Evolutionary conservation across 495 filamentous ascomycete genomes (phyloP).

Genomic region (Lepidopterella palustris): DNA sequence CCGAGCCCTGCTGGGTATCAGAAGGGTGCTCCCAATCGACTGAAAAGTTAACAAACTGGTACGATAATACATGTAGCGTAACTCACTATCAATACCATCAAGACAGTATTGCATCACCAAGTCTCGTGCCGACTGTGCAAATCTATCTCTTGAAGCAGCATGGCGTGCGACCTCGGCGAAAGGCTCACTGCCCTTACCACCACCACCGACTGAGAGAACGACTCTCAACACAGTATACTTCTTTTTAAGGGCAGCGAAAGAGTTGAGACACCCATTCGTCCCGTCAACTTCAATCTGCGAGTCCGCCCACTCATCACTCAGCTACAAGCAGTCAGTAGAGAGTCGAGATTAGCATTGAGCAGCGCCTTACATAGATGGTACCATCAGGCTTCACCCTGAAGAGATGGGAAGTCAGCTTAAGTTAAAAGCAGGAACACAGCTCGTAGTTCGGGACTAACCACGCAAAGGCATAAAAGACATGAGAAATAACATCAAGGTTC

Average conservation of each 20-base stretch:
- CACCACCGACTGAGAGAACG: conserved; percentile 81
- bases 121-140: conserved; percentile 63
- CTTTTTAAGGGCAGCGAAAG: conserved; percentile 68
- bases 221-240: conserved; percentile 70
- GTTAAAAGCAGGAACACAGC: background rate
- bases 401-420: conserved; percentile 4
- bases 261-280: conserved; percentile 65
- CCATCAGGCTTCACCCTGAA: conserved; percentile 68
- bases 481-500: conserved; percentile 61
- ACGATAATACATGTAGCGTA: background rate
- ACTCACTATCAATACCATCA: conserved; percentile 80
- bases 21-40: conserved; percentile 91
- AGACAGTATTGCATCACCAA: conserved; percentile 69
- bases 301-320: conserved; percentile 85
- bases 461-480: conserved; percentile 88
- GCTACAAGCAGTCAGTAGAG: conserved; percentile 41
- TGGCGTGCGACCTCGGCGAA: conserved; percentile 68
- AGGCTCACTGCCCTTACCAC: conserved; percentile 67
- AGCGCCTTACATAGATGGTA: conserved; percentile 62
- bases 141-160: conserved; percentile 55
- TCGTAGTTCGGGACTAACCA: conserved; percentile 39
- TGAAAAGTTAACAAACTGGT: conserved; percentile 30
- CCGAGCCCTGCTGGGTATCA: conserved; percentile 57
- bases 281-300: conserved; percentile 73
- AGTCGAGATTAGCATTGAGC: background rate